Conservation (phyloP, 129 eudicot genomes). For the Dittrichia graveolens region DNA sequence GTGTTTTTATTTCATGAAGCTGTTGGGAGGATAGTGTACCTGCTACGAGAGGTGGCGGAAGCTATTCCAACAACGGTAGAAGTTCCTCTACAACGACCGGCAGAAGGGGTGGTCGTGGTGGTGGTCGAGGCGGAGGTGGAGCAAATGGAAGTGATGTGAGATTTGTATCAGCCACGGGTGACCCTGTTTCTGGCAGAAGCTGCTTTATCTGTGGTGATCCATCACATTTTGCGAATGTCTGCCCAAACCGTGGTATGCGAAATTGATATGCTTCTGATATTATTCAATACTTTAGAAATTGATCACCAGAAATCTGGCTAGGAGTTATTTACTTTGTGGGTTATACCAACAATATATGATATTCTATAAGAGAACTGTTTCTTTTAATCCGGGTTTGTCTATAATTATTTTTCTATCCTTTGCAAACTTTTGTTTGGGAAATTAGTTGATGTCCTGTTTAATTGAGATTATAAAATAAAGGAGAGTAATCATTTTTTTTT, state of each 20-base stretch:
- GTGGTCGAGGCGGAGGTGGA: constrained; percentile 31
- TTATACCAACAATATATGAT: no score
- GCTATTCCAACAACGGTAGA: background rate
- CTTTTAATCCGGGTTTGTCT: no score
- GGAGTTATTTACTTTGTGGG: no score
- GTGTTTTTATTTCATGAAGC: constrained; percentile 38
- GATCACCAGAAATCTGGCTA: background rate
- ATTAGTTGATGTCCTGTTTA: no score
- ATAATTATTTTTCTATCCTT: no score
- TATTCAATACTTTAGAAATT: background rate
- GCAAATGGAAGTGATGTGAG: constrained; percentile 38
- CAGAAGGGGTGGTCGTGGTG: constrained; percentile 55
- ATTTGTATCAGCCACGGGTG: constrained; percentile 95
- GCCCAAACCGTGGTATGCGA: constrained; percentile 79
- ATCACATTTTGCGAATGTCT: constrained; percentile 86
- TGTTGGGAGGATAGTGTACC: constrained; percentile 74
- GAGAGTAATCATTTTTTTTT: no score
- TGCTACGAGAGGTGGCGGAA: constrained; percentile 44
- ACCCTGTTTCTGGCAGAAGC: constrained; percentile 75
- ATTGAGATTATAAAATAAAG: no score
- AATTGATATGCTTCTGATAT: constrained; percentile 4
- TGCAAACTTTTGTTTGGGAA: no score
- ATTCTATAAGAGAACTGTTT: no score
- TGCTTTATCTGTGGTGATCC: constrained; percentile 94
- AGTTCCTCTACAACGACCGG: constrained; percentile 39